Percentiles rank a stretch among this genome's conserved stretches.
phyloP scores from a whole-genome alignment of 1,284 basidiomycete species.

The Apiotrichum gracile region DNA sequence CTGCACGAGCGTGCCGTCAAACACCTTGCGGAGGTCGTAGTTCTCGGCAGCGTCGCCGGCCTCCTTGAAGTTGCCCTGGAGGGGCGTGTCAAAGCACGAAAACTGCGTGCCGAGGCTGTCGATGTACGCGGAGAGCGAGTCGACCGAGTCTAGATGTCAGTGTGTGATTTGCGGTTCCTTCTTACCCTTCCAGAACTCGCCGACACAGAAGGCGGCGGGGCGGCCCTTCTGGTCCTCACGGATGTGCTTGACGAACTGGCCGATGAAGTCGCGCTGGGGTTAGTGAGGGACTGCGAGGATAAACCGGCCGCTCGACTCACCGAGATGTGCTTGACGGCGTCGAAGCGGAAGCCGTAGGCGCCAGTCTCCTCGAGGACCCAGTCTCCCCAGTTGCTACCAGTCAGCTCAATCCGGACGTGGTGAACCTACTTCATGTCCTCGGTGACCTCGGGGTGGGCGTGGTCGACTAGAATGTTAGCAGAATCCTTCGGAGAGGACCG shows the following conservation, averaged over 20 bases:
- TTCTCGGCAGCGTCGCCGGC: slow-evolving; percentile 51
- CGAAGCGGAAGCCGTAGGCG: slow-evolving; percentile 73
- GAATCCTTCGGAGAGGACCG: not conserved
- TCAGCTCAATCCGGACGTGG: slow-evolving; percentile 10
- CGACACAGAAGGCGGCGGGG: slow-evolving; percentile 51
- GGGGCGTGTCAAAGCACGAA: slow-evolving; percentile 55
- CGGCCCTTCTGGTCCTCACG: slow-evolving; percentile 45
- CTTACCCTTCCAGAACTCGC: slow-evolving; percentile 53
- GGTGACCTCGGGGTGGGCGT: slow-evolving; percentile 69
- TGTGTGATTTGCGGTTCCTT: not conserved
- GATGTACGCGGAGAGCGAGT: slow-evolving; percentile 38
- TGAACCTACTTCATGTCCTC: slow-evolving; percentile 35
- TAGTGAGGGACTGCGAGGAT: not conserved
- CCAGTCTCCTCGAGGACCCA: slow-evolving; percentile 67
- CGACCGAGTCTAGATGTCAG: slow-evolving; percentile 35
- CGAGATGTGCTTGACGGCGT: slow-evolving; percentile 67
- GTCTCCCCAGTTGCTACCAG: slow-evolving; percentile 51
- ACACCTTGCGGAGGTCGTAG: slow-evolving; percentile 54
- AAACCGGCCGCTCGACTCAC: slow-evolving; percentile 15
- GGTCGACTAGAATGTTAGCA: slow-evolving; percentile 56
- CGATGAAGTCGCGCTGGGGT: slow-evolving; percentile 48
- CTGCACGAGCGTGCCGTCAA: slow-evolving; percentile 55
- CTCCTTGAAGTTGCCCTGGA: slow-evolving; percentile 50
- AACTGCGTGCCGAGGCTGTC: slow-evolving; percentile 52
- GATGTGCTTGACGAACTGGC: slow-evolving; percentile 53